These are phyloP conservation scores for Chaetomiaceae sp. DNA, from an alignment of 2,329 filamentous ascomycete species.

Conservation along the genomic window DNA sequence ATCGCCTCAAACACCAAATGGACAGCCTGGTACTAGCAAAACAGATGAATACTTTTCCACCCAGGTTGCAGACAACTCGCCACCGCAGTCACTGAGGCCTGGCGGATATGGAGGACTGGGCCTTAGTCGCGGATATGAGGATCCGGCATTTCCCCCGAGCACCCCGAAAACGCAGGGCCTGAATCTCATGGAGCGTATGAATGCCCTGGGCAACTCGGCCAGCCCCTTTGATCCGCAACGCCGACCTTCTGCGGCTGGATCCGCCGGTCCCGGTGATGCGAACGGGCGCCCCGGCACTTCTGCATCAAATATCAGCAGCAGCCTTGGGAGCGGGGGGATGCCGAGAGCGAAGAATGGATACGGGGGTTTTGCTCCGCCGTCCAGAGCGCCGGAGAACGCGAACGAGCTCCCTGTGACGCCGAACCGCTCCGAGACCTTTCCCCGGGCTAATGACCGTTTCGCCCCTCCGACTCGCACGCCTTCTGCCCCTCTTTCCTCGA, in stretches of 20 bases:
- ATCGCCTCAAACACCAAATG: constrained; percentile 58
- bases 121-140: constrained; percentile 37
- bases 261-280: constrained; percentile 15
- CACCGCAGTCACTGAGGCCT: constrained; percentile 37
- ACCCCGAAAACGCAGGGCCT: constrained; percentile 43
- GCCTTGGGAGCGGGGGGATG: constrained; percentile 31
- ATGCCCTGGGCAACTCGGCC: constrained; percentile 53
- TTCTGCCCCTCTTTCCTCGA: constrained; percentile 39
- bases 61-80: constrained; percentile 42
- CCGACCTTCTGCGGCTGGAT: constrained; percentile 27
- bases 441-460: constrained; percentile 36
- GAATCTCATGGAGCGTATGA: constrained; percentile 56
- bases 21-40: constrained; percentile 40
- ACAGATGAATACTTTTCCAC: constrained; percentile 45
- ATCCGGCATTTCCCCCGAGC: constrained; percentile 42
- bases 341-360: constrained; percentile 49
- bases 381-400: constrained; percentile 35
- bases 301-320: constrained; percentile 33
- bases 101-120: constrained; percentile 49
- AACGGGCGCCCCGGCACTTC: constrained; percentile 31
- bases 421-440: constrained; percentile 52
- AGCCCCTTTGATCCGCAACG: constrained; percentile 58
- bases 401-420: constrained; percentile 36
- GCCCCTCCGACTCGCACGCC: constrained; percentile 43
- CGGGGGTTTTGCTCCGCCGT: constrained; percentile 52